Percentiles rank a stretch among this genome's conserved stretches.
These are phyloP conservation scores for Aegle marmelos DNA, from an alignment of 345 rosid species.

Conservation along the genomic window DNA sequence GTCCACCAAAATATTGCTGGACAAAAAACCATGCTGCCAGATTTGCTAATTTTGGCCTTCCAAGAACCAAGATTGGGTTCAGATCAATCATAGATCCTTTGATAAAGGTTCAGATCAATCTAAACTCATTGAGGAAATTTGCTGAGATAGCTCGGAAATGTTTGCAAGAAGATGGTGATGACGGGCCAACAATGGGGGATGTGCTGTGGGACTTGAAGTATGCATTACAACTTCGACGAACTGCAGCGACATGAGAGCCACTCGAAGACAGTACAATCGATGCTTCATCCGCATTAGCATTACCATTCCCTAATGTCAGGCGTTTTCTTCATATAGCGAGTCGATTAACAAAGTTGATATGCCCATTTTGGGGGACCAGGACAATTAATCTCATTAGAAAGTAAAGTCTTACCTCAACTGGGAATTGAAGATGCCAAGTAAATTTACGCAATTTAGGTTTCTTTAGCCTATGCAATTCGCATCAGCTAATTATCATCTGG, in stretches of 20 bases:
- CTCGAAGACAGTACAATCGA: constrained; percentile 26
- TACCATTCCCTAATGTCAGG: constrained; percentile 16
- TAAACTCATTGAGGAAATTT: constrained; percentile 47
- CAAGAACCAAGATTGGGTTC: constrained; percentile 41
- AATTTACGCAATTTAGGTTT: neutral
- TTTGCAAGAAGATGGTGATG: constrained; percentile 43
- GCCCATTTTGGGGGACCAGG: neutral
- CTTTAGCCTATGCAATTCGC: neutral
- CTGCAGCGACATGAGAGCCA: constrained; percentile 15
- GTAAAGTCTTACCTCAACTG: constrained; percentile 32
- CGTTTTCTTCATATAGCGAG: constrained; percentile 28
- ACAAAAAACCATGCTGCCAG: constrained; percentile 37
- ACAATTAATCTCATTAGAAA: neutral
- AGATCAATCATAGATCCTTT: constrained; percentile 43
- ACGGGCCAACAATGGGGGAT: constrained; percentile 59
- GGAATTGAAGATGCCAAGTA: constrained; percentile 29
- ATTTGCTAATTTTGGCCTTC: constrained; percentile 60
- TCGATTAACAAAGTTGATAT: constrained; percentile 15
- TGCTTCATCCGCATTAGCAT: constrained; percentile 17
- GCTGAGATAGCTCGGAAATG: constrained; percentile 52
- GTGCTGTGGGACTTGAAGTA: constrained; percentile 60
- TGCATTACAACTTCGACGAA: constrained; percentile 39
- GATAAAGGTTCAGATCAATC: constrained; percentile 31
- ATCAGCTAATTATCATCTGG: neutral
- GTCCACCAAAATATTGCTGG: constrained; percentile 55